Evolutionary conservation across 768 basidiomycete genomes (phyloP).

Genomic region (Solioccasus polychromus): DNA sequence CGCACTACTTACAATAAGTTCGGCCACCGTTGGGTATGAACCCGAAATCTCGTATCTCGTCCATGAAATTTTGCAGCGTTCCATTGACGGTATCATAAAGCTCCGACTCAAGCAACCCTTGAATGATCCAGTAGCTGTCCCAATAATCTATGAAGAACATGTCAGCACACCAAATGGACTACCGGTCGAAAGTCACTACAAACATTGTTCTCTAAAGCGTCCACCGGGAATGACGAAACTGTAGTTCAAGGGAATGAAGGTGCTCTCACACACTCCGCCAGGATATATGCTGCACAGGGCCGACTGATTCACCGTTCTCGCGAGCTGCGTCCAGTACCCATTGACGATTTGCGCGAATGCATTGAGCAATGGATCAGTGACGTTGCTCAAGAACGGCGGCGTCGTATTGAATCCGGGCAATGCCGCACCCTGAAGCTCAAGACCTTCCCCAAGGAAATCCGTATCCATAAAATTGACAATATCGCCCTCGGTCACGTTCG

Average conservation of each 20-base stretch:
- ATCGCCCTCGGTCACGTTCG: constrained; percentile 55
- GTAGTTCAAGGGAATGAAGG: constrained; percentile 86
- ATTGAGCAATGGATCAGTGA: constrained; percentile 64
- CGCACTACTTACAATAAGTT: constrained; percentile 65
- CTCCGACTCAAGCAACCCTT: constrained; percentile 81
- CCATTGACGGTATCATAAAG: constrained; percentile 69
- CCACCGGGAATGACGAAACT: constrained; percentile 89
- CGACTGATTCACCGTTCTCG: constrained; percentile 69
- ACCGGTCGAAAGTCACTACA: constrained; percentile 33
- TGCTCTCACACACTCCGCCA: constrained; percentile 67
- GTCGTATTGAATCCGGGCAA: constrained; percentile 59
- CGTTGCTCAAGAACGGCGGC: constrained; percentile 68
- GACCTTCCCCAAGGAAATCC: constrained; percentile 83
- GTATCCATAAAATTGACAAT: constrained; percentile 68
- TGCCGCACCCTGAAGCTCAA: constrained; percentile 65
- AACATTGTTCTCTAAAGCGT: constrained; percentile 83
- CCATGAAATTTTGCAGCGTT: constrained; percentile 93
- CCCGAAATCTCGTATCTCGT: constrained; percentile 77
- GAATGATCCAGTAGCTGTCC: constrained; percentile 84
- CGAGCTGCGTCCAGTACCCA: constrained; percentile 79
- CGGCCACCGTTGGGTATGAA: constrained; percentile 96
- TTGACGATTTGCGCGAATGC: constrained; percentile 81
- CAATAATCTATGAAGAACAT: constrained; percentile 42
- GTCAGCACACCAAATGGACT: background rate
- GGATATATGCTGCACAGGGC: constrained; percentile 54